Conservation (phyloP, 306 rosid genomes). For the Corylus heterophylla region DNA sequence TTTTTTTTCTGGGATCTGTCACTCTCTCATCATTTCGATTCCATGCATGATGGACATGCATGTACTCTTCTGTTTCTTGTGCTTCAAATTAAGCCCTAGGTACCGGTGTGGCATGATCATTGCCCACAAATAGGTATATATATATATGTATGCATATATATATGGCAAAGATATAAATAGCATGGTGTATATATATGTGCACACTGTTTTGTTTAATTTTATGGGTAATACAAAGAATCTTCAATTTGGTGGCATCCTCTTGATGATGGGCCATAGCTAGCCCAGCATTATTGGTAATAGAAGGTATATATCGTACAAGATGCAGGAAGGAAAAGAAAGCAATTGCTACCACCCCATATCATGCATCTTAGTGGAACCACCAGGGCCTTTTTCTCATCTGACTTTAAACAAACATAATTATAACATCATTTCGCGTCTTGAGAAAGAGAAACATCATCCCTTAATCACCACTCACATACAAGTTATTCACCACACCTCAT, state of each 20-base stretch:
- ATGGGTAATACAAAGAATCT: neutral
- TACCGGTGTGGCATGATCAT: neutral
- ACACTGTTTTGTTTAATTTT: neutral
- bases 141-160: neutral
- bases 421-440: neutral
- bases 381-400: neutral
- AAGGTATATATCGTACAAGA: neutral
- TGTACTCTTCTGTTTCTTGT: neutral
- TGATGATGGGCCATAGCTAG: neutral
- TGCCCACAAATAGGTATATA: neutral
- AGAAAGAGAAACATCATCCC: neutral
- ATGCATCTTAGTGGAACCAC: constrained; percentile 4
- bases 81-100: no score
- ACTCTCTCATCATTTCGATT: neutral
- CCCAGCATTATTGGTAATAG: neutral
- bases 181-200: neutral
- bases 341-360: neutral
- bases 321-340: neutral
- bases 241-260: constrained; percentile 5
- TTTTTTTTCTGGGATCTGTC: neutral
- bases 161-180: neutral
- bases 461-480: neutral
- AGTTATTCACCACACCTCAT: neutral
- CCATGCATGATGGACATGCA: neutral
- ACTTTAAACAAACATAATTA: neutral